These are phyloP conservation scores for Calonectria pseudoreteaudii DNA, from an alignment of 2,329 filamentous ascomycete genomes.

Conservation along the genomic window DNA sequence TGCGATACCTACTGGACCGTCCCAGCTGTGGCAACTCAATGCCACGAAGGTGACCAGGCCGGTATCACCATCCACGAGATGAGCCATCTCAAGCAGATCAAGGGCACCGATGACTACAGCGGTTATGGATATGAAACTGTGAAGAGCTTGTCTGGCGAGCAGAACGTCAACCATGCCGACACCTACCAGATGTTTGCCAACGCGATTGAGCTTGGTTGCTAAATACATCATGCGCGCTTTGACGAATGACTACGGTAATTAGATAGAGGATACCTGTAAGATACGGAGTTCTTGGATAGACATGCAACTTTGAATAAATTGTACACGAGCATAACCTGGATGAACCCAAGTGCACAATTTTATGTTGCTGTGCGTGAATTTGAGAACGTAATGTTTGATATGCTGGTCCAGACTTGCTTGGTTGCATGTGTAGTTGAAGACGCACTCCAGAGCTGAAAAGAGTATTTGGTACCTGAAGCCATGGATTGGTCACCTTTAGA, in stretches of 20 bases:
- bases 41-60: constrained; percentile 73
- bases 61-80: constrained; percentile 73
- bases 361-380: background rate
- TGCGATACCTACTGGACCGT: constrained; percentile 70
- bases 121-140: constrained; percentile 68
- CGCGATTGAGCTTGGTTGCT: constrained; percentile 45
- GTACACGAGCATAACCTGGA: background rate
- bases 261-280: background rate
- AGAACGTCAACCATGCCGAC: constrained; percentile 73
- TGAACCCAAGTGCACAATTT: background rate
- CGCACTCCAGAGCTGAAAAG: background rate
- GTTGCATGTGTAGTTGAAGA: background rate
- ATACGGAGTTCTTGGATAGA: background rate
- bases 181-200: constrained; percentile 59
- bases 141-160: constrained; percentile 53
- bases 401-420: background rate
- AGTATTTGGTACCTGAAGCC: background rate
- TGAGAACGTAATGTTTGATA: background rate
- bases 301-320: background rate
- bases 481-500: background rate
- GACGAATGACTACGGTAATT: background rate
- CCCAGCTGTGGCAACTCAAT: constrained; percentile 58
- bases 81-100: constrained; percentile 67
- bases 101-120: constrained; percentile 68
- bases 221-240: background rate